These are phyloP conservation scores for Hyphopichia burtonii DNA, from an alignment of 1,139 yeast species.

Conservation along the genomic window DNA sequence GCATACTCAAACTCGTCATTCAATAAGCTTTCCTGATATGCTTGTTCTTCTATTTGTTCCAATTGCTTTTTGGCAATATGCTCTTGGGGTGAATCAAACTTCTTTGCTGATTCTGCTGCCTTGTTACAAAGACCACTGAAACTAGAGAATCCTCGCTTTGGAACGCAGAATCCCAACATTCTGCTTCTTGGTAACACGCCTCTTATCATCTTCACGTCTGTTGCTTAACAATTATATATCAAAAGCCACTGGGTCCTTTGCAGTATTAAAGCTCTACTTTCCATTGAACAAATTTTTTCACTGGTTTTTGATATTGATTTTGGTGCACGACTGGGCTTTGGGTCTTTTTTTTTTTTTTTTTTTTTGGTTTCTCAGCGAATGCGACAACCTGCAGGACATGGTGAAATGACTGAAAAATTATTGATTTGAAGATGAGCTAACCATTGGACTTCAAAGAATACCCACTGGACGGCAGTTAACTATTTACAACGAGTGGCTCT, in stretches of 20 bases:
- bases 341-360: neutral
- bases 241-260: neutral
- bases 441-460: too few species aligned
- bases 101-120: slow-evolving; percentile 6
- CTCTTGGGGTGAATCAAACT: slow-evolving; percentile 32
- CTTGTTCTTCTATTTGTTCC: slow-evolving; percentile 28
- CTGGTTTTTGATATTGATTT: neutral
- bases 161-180: neutral
- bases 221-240: neutral
- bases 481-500: too few species aligned
- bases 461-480: too few species aligned
- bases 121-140: neutral
- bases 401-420: neutral
- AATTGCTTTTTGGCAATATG: slow-evolving; percentile 23
- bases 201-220: slow-evolving; percentile 1
- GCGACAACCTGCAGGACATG: neutral
- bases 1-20: slow-evolving; percentile 32
- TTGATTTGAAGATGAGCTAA: neutral
- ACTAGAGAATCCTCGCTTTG: neutral
- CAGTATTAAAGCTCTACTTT: neutral
- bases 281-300: neutral
- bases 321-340: neutral
- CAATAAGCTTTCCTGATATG: slow-evolving; percentile 28
- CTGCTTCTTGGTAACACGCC: slow-evolving; percentile 1
- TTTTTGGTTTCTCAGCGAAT: neutral